Base-by-base conservation (phyloP, 805 yeast genomes). In the Candida nitratophila region DNA sequence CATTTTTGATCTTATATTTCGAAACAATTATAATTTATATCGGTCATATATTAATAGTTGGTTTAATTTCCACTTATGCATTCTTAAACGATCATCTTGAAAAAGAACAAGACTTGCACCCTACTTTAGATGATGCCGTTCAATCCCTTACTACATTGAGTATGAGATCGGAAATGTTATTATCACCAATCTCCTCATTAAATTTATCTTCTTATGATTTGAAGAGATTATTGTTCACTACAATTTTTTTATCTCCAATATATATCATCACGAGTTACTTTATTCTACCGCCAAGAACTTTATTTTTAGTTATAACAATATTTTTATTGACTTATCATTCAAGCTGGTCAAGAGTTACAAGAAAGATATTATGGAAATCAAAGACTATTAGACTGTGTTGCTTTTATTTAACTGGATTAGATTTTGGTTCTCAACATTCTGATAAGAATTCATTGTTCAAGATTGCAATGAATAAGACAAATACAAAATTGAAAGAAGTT, bases 391-490 rank as follows among this genome's bases (percentile, higher is more conserved):
- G 97, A 51, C 61, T 83, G 41, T 53, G 84, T 7, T 79, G 85
- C 42, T 91, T 89, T 61, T 87, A 87, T 58, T 64, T 86, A 39
- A 90, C 97, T 0, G 97, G 98, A 2, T 70, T 91, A 41, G 95
- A 89, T 66, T 81, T 88, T 56, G 65, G 57, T 45, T 58, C 59
- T 16, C 63, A 61, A 33, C 60, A 61, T 49, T 37, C 59, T 40
- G 54, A 47, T 50, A 64, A 58, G 46, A 63, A 56, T 44, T 61
- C 69, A 3, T 60, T 76, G 38, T 74, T 76, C 60, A 76, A 77
- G 30, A 72, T 78, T 21, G 81, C 80, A 2, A 69, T 75, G 63
- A 76, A 76, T 44, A 71, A 75, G 55, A 75, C 77, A 37, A 72
- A 71, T 55, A 64, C 65, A 57, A 56, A 53, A 64, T 50, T 56